Evolutionary conservation across 345 rosid genomes (phyloP).

Genomic region (Luvunga scandens): DNA sequence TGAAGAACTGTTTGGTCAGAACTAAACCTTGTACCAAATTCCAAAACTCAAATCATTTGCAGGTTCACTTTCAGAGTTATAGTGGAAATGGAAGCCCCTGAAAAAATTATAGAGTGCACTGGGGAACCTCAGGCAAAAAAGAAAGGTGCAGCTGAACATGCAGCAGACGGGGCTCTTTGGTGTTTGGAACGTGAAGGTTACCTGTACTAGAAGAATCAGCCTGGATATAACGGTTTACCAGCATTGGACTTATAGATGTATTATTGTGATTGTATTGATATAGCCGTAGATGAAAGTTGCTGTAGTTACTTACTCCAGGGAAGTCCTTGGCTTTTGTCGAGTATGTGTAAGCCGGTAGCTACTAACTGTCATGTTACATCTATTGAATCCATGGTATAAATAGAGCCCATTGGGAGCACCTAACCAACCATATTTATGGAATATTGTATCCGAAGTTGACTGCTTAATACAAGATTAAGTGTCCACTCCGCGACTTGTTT

Average conservation of each 20-base stretch:
- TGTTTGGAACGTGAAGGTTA: slow-evolving; percentile 52
- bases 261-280: not conserved
- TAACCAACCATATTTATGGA: not conserved
- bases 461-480: not conserved
- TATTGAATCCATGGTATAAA: not conserved
- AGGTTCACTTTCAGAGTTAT: slow-evolving; percentile 68
- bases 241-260: not conserved
- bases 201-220: slow-evolving; percentile 12
- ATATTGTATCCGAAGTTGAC: not conserved
- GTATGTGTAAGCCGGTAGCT: not conserved
- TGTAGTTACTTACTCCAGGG: not conserved
- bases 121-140: slow-evolving; percentile 50
- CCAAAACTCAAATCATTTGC: slow-evolving; percentile 18
- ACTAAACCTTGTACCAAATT: not conserved
- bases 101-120: slow-evolving; percentile 50
- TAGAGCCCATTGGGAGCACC: not conserved
- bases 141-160: slow-evolving; percentile 79
- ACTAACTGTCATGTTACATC: not conserved
- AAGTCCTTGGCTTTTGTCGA: not conserved
- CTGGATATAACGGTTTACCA: not conserved
- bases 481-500: not conserved
- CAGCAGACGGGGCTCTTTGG: slow-evolving; percentile 84
- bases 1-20: not conserved
- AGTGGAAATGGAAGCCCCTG: slow-evolving; percentile 48
- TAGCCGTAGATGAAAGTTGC: not conserved